These are phyloP conservation scores for Croton setiger DNA, from an alignment of 441 rosid species.

Conservation along the genomic window DNA sequence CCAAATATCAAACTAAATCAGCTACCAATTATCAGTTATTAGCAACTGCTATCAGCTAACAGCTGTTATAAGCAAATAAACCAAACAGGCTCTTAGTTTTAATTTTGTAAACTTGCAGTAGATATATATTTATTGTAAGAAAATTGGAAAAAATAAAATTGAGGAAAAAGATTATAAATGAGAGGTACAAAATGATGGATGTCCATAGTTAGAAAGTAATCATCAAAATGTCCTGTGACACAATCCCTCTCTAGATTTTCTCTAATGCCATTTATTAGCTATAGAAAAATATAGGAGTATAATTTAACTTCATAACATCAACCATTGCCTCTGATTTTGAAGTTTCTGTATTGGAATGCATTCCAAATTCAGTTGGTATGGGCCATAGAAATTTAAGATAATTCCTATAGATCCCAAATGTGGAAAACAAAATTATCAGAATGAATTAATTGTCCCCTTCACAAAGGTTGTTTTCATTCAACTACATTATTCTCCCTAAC, in stretches of 20 bases:
- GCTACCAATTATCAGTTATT: no score
- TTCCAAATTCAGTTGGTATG: constrained; percentile 40
- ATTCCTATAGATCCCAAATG: constrained; percentile 45
- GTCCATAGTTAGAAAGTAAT: constrained; percentile 28
- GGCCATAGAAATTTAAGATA: constrained; percentile 62
- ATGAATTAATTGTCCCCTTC: constrained; percentile 50
- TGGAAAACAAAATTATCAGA: constrained; percentile 52
- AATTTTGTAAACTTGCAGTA: no score
- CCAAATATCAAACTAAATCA: no score
- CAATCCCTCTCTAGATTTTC: constrained; percentile 16
- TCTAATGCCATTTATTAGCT: constrained; percentile 23
- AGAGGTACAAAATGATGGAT: constrained; percentile 24
- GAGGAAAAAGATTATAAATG: constrained; percentile 13
- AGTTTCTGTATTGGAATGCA: constrained; percentile 49
- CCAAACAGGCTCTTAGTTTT: no score
- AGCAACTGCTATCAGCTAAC: no score
- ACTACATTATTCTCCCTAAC: constrained; percentile 68
- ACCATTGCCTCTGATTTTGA: constrained; percentile 42
- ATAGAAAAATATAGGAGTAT: constrained; percentile 18
- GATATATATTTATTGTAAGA: no score
- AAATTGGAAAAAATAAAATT: neutral
- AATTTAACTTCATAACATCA: constrained; percentile 24
- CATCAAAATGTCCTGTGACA: constrained; percentile 21
- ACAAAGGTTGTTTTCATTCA: constrained; percentile 64
- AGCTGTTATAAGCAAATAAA: no score